Evolutionary conservation across 129 eudicot genomes (phyloP), one percentile per base, ranked within the genome.

Genomic region (Dittrichia graveolens): DNA sequence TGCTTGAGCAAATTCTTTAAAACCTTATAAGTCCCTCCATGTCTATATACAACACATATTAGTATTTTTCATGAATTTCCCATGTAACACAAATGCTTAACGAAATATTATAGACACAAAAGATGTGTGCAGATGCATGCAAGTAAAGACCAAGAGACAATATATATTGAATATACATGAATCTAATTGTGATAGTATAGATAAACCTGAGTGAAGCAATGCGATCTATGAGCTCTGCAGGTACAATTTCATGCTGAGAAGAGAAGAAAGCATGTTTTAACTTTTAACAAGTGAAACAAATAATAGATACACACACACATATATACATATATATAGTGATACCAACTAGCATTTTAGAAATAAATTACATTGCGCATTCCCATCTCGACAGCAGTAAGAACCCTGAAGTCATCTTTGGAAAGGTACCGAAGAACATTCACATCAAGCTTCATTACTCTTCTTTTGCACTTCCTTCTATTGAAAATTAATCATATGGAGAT

Each of bases 341-440:
- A 5, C 31, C 44, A 81, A 19, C 40, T 8, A 38, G 19, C 35
- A 48, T 9, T 37, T 7, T 10, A 8, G 35, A 57, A 52, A 18
- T 11, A 8, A 74, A 67, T 12, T 39, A 90, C 98, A 80, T 95
- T 90, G 71, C 99, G 91, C 97, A 90, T 95, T 72, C 97, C 99
- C 99, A 95, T 85, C 80, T 95, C 99, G 41, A 95, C 97, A 11
- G 99, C 99, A 12, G 96, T 88, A 78, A 95, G 96, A 77, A 84
- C 89, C 79, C 97, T 82, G 31, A 95, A 90, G 63, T 95, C 99
- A 77, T 95, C 97, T 78, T 89, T 90, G 67, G 99, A 90, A 59
- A 95, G 97, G 61, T 90, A 90, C 19, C 99, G 78, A 78, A 95
- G 56, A 50, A 84, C 91, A 47, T 95, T 57, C 41, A 95, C 99